These are phyloP conservation scores for Paramecium sexaurelia DNA, from an alignment of 73 alveolate species.

Conservation along the genomic window DNA sequence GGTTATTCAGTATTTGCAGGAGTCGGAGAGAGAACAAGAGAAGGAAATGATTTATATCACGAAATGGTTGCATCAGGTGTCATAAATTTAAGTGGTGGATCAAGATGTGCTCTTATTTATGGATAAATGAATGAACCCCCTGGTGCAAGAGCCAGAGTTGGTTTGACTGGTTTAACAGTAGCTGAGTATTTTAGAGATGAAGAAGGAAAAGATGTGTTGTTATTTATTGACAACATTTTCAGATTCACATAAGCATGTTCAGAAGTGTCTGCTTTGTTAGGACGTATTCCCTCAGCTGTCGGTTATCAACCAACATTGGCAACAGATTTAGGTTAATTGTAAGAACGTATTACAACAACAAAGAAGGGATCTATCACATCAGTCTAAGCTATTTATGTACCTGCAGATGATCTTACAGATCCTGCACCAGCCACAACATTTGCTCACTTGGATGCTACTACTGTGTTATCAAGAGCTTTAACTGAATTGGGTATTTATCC, in stretches of 20 bases:
- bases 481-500: conserved; percentile 98
- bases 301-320: conserved; percentile 99
- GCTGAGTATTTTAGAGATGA: conserved; percentile 99
- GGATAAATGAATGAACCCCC: conserved; percentile 99
- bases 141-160: conserved; percentile 99
- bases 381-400: conserved; percentile 97
- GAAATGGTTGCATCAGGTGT: conserved; percentile 91
- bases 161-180: conserved; percentile 95
- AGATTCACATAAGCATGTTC: conserved; percentile 98
- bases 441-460: conserved; percentile 98
- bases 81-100: conserved; percentile 73
- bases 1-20: conserved; percentile 99
- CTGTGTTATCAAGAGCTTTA: conserved; percentile 92
- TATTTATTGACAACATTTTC: conserved; percentile 97
- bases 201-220: conserved; percentile 98
- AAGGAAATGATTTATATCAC: conserved; percentile 91
- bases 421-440: conserved; percentile 99
- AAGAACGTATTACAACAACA: conserved; percentile 97
- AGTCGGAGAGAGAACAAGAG: conserved; percentile 96
- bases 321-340: conserved; percentile 94
- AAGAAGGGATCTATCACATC: conserved; percentile 98
- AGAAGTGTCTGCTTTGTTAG: conserved; percentile 98
- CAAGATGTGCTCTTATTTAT: conserved; percentile 96
- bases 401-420: conserved; percentile 98
- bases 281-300: conserved; percentile 99